Evolutionary conservation across 441 rosid species (phyloP).

Genomic region (Geranium incanum): DNA sequence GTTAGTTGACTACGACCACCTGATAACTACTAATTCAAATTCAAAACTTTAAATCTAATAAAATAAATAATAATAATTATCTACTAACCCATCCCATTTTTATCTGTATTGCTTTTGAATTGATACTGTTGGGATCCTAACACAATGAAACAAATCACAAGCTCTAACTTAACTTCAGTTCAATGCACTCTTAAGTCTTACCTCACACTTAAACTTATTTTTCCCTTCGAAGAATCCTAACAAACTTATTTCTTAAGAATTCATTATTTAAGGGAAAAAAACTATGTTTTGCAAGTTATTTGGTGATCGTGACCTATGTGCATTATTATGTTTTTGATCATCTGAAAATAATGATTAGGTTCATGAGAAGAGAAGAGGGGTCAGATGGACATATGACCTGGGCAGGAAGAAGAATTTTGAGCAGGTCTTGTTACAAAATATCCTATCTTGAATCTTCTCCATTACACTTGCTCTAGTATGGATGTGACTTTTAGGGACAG

Average conservation of each 20-base stretch:
- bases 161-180: not conserved
- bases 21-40: too few relatives aligned
- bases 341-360: slow-evolving; percentile 35
- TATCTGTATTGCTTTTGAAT: too few relatives aligned
- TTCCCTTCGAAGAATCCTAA: not conserved
- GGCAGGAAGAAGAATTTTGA: slow-evolving; percentile 78
- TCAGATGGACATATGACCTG: slow-evolving; percentile 73
- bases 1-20: too few relatives aligned
- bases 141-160: not conserved
- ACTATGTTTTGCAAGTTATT: not conserved
- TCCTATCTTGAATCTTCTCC: not conserved
- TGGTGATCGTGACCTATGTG: not conserved
- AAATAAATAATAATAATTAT: too few relatives aligned
- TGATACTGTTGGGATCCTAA: too few relatives aligned
- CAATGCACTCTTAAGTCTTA: not conserved
- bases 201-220: not conserved
- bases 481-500: too few relatives aligned
- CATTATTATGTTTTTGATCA: not conserved
- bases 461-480: not conserved
- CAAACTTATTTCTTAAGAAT: not conserved
- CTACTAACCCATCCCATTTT: too few relatives aligned
- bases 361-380: slow-evolving; percentile 62
- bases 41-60: too few relatives aligned
- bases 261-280: too few relatives aligned
- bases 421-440: slow-evolving; percentile 39